Evolutionary conservation across 2,329 filamentous ascomycete genomes (phyloP), one percentile per base, ranked within the genome.

Genomic region (Ophidiomyces ophidiicola): DNA sequence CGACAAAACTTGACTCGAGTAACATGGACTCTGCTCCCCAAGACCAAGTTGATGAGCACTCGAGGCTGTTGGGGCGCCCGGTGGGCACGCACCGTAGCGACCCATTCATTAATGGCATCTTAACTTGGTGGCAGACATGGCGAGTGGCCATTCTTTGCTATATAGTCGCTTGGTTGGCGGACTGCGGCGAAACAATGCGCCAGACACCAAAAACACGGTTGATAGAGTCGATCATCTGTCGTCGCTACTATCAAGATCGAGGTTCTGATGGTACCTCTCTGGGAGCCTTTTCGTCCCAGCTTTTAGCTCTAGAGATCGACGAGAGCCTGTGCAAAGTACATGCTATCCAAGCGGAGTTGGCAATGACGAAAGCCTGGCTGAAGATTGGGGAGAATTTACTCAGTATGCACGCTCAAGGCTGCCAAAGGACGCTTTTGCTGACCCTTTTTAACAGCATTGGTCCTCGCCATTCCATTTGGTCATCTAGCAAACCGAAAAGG

Each of bases 391-490:
- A 37, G 6, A 37, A 30, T 12, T 14, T 37, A 37, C 15, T 37
- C 20, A 19, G 35, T 37, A 28, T 8, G 24, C 7, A 12, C 25
- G 4, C 4, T 28, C 14, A 8, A 10, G 7, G 14, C 21, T 28
- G 3, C 23, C 14, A 12, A 3, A 19, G n/a, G 4, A n/a, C 6
- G 4, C 3, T 11, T 19, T 7, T 37, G 35, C 24, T 29, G 29
- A 30, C 3, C n/a, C 5, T 10, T 5, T 4, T 2, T n/a, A 6
- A 6, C 12, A 37, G 35, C 35, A 18, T 37, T 37, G 14, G 20
- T 37, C 11, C 25, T 37, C 29, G 35, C 35, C 6, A 37, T 37
- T n/a, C 35, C 35, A 12, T 30, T 37, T 28, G 35, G 35, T 4
- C 17, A 37, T 20, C 35, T 37, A 6, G 35, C 35, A 11, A 28